Evolutionary conservation across 208 protist species (phyloP).

Genomic region (Porcisia hertigi): DNA sequence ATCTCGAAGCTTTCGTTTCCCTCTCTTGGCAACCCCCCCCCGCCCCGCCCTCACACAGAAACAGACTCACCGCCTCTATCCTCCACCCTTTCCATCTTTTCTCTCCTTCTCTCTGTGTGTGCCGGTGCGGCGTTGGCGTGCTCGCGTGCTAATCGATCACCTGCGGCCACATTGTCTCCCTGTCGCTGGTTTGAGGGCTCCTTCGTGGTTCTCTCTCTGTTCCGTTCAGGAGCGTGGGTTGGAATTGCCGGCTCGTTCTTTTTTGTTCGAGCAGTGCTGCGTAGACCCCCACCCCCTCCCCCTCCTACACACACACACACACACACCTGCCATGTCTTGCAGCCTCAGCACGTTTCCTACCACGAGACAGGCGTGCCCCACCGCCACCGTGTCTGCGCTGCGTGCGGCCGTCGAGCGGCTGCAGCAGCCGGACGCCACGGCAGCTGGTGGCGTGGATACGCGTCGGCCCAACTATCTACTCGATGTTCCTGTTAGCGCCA

Average conservation of each 20-base stretch:
- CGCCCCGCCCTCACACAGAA: no score
- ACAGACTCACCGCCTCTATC: not conserved
- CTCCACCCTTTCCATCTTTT: not conserved
- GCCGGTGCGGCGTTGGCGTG: no score
- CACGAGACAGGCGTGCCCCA: constrained; percentile 24
- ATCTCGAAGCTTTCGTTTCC: no score
- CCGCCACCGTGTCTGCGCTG: constrained; percentile 12
- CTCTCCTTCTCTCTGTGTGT: no score
- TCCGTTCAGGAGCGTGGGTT: not conserved
- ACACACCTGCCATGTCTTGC: constrained; percentile 22
- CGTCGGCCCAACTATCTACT: constrained; percentile 49
- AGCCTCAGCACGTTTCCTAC: constrained; percentile 27
- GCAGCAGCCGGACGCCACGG: constrained; percentile 15
- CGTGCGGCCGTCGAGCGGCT: constrained; percentile 25
- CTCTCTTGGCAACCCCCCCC: no score
- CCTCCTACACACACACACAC: constrained; percentile 4
- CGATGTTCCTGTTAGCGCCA: constrained; percentile 71
- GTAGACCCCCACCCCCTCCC: not conserved
- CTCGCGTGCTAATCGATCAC: no score
- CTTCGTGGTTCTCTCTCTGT: not conserved
- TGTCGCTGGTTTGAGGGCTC: no score
- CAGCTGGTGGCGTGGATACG: not conserved
- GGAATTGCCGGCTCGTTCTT: not conserved
- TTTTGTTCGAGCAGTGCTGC: not conserved
- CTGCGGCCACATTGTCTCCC: no score